These are phyloP conservation scores for Scalesia atractyloides DNA, from an alignment of 129 eudicot genomes.

Conservation along the genomic window DNA sequence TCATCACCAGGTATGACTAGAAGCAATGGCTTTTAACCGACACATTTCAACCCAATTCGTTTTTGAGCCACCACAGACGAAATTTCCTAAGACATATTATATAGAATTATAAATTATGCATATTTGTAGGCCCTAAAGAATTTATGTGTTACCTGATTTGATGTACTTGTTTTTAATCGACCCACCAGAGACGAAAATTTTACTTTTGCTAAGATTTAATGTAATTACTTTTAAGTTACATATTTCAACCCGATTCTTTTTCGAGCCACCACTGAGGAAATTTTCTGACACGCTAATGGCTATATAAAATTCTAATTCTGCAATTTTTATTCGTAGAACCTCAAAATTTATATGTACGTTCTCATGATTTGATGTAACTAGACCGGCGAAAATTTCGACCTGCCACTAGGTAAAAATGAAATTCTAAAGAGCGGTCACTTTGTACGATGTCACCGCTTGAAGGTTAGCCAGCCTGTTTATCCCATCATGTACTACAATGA, in stretches of 20 bases:
- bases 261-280: neutral
- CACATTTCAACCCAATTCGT: neutral
- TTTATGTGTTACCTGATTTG: neutral
- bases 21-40: no score
- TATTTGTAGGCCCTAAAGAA: no score
- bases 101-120: no score
- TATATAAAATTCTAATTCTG: no score
- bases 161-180: neutral
- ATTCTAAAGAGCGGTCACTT: neutral
- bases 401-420: neutral
- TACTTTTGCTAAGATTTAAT: neutral
- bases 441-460: neutral
- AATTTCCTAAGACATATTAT: no score
- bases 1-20: no score
- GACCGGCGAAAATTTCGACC: neutral
- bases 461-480: neutral
- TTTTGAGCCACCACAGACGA: neutral
- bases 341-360: no score
- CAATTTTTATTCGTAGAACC: no score
- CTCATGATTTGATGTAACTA: neutral
- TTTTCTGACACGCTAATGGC: no score
- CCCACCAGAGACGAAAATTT: no score
- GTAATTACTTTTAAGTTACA: neutral
- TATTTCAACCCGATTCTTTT: neutral
- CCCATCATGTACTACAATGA: neutral